phyloP scores from a whole-genome alignment of 495 filamentous ascomycete genomes.

The Tuber brumale region DNA sequence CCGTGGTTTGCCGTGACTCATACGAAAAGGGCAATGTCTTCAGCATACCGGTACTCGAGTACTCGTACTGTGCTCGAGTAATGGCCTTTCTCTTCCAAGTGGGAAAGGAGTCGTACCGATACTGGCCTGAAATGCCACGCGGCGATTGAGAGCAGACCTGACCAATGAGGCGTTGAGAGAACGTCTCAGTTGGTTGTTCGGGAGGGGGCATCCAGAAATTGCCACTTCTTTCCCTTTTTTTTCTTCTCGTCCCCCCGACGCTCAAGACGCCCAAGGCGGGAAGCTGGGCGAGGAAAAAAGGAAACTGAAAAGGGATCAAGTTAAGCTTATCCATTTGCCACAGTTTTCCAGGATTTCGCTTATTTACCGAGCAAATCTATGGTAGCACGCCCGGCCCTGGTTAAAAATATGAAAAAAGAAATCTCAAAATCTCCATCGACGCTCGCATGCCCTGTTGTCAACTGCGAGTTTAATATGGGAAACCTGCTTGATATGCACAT shows the following conservation, averaged over 20 bases:
- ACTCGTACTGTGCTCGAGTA: too few species aligned
- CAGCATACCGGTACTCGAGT: neutral
- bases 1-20: neutral
- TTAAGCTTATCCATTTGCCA: conserved; percentile 6
- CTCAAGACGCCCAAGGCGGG: neutral
- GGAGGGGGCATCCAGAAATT: neutral
- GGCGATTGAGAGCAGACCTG: neutral
- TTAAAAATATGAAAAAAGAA: neutral
- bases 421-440: neutral
- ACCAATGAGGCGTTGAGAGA: neutral
- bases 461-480: neutral
- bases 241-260: neutral
- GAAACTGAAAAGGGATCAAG: neutral
- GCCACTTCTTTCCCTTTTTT: conserved; percentile 1
- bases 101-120: neutral
- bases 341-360: conserved; percentile 2
- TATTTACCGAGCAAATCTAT: neutral
- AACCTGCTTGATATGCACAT: neutral
- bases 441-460: neutral
- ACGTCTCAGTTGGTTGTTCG: neutral
- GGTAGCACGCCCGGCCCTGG: neutral
- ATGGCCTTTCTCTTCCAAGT: neutral
- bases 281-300: neutral
- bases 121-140: neutral
- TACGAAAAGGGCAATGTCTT: neutral